Percentiles rank a stretch among this genome's conserved stretches.
These are phyloP conservation scores for Oryza meridionalis DNA, from an alignment of 176 grass and related monocot genomes.

Conservation along the genomic window DNA sequence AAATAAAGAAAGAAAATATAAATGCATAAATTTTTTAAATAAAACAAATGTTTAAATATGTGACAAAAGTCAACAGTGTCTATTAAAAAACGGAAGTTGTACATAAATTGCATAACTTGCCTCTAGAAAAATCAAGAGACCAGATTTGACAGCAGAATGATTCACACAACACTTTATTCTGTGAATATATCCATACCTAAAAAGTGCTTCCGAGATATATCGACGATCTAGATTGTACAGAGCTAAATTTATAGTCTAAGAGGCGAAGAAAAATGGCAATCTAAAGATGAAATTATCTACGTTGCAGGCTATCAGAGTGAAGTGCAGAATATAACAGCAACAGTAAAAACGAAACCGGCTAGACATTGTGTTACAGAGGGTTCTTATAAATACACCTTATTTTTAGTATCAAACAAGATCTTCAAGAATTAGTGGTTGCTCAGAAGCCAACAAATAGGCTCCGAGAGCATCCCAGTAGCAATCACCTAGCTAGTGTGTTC, in stretches of 20 bases:
- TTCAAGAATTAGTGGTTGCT: constrained; percentile 32
- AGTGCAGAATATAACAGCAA: neutral
- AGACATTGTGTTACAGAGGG: constrained; percentile 19
- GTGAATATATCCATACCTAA: no score
- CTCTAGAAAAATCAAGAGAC: neutral
- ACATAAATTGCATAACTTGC: neutral
- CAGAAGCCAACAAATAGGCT: constrained; percentile 26
- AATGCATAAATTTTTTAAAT: no score
- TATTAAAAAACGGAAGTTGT: no score
- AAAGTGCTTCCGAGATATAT: no score
- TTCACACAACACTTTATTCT: neutral
- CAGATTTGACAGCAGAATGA: neutral
- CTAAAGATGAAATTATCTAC: neutral
- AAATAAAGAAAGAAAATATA: no score
- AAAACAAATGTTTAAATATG: no score
- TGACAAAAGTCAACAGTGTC: no score
- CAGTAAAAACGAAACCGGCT: neutral
- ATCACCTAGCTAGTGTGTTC: constrained; percentile 5
- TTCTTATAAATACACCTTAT: constrained; percentile 15
- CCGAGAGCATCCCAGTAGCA: constrained; percentile 1
- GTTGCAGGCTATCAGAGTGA: neutral
- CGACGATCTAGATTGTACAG: no score
- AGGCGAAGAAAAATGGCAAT: neutral
- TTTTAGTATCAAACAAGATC: neutral
- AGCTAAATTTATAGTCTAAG: neutral